phyloP scores from a whole-genome alignment of 2,329 filamentous ascomycete genomes.

The Fusarium sp. region DNA sequence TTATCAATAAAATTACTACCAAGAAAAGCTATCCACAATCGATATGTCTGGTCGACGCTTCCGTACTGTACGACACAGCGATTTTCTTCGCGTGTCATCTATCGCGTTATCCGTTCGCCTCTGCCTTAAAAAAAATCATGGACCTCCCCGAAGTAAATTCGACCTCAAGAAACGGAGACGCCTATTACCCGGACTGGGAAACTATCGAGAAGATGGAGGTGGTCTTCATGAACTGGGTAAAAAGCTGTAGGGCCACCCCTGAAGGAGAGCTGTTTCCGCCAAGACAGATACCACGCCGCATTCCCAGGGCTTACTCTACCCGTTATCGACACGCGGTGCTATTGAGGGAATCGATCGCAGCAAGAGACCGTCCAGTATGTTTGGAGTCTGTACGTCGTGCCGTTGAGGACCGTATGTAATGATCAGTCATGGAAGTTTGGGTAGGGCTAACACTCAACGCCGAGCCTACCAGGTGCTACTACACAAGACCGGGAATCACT shows the following conservation, averaged over 20 bases:
- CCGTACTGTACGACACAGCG: not conserved
- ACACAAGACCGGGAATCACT: not conserved
- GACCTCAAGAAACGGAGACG: no score
- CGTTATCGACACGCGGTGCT: not conserved
- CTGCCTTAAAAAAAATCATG: not conserved
- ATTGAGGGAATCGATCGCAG: not conserved
- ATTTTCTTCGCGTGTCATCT: not conserved
- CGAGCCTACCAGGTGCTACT: not conserved
- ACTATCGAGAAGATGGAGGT: not conserved
- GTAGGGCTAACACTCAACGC: not conserved
- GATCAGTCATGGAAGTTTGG: not conserved
- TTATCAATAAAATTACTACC: not conserved
- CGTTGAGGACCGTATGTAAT: not conserved
- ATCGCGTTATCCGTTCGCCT: not conserved
- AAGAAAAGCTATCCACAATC: not conserved
- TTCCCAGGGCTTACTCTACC: not conserved
- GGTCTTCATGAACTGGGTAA: not conserved
- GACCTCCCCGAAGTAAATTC: not conserved
- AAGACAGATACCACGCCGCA: not conserved
- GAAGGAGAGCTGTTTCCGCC: not conserved
- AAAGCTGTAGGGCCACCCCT: not conserved
- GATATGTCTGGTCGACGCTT: not conserved
- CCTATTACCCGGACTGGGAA: not conserved
- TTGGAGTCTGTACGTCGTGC: not conserved
- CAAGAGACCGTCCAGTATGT: not conserved